These are phyloP conservation scores for Chenopodium quinoa DNA, from an alignment of 148 eudicot species.

Conservation along the genomic window DNA sequence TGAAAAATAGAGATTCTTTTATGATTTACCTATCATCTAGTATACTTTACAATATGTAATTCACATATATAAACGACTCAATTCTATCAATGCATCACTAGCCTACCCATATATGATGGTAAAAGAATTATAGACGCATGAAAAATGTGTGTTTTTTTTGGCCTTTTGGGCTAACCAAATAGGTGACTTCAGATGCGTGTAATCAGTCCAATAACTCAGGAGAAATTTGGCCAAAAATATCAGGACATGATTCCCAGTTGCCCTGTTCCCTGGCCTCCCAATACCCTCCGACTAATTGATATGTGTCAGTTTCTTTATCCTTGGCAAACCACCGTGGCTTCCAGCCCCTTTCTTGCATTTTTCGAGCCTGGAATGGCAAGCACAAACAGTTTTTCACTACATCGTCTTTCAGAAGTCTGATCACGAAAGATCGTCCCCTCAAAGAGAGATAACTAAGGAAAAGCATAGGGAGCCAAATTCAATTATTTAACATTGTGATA, in stretches of 20 bases:
- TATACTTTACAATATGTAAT: conserved; percentile 35
- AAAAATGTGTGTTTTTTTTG: conserved; percentile 10
- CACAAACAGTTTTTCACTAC: conserved; percentile 6
- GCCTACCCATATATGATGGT: conserved; percentile 27
- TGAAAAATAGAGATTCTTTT: conserved; percentile 10
- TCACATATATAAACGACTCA: conserved; percentile 21
- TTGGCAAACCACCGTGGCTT: conserved; percentile 81
- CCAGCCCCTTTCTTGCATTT: conserved; percentile 98
- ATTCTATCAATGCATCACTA: conserved; percentile 23
- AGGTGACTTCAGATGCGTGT: conserved; percentile 6
- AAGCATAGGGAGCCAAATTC: background rate
- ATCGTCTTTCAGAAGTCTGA: background rate
- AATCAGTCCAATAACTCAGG: conserved; percentile 53
- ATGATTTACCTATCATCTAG: conserved; percentile 27
- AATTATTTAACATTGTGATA: background rate
- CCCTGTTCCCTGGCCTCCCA: conserved; percentile 86
- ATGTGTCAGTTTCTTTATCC: conserved; percentile 56
- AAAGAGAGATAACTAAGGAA: background rate
- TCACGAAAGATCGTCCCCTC: background rate
- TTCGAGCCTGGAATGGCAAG: conserved; percentile 56
- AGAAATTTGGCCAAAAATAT: conserved; percentile 78
- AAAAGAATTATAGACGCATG: conserved; percentile 26
- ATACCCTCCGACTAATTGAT: conserved; percentile 68
- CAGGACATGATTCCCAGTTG: conserved; percentile 77
- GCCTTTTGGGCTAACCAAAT: conserved; percentile 7